Evolutionary conservation across 2,329 filamentous ascomycete genomes (phyloP).

Genomic region (Botrytis medusae): DNA sequence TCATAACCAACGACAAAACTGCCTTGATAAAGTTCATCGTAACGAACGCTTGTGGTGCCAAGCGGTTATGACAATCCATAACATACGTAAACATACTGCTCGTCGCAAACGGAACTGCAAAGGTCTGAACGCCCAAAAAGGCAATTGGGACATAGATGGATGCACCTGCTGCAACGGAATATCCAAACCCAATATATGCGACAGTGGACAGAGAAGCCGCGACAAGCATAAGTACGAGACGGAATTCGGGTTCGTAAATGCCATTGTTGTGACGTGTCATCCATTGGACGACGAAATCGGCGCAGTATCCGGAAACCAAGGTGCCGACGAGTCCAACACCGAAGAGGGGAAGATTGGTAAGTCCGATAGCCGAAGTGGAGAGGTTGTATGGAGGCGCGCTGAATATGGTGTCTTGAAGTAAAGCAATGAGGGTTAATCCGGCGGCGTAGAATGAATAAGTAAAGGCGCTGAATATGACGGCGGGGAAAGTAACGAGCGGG

Average conservation of each 20-base stretch:
- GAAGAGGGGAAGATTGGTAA: conserved; percentile 30
- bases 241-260: conserved; percentile 55
- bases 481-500: conserved; percentile 51
- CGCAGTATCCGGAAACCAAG: conserved; percentile 39
- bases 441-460: conserved; percentile 33
- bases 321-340: conserved; percentile 39
- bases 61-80: conserved; percentile 44
- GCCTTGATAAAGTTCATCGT: conserved; percentile 46
- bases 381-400: conserved; percentile 31
- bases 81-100: conserved; percentile 44
- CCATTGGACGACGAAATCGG: conserved; percentile 44
- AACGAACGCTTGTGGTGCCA: conserved; percentile 45
- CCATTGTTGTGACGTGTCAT: conserved; percentile 51
- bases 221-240: conserved; percentile 44
- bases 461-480: conserved; percentile 41
- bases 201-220: conserved; percentile 39
- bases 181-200: conserved; percentile 46
- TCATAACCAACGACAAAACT: conserved; percentile 40
- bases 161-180: conserved; percentile 39
- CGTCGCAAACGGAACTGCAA: conserved; percentile 43
- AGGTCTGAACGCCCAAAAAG: conserved; percentile 42
- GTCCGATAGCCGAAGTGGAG: conserved; percentile 28
- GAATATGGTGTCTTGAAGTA: conserved; percentile 32
- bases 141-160: conserved; percentile 37
- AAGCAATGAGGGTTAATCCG: conserved; percentile 33